phyloP scores from a whole-genome alignment of 768 basidiomycete species.

The Zangia roseola region DNA sequence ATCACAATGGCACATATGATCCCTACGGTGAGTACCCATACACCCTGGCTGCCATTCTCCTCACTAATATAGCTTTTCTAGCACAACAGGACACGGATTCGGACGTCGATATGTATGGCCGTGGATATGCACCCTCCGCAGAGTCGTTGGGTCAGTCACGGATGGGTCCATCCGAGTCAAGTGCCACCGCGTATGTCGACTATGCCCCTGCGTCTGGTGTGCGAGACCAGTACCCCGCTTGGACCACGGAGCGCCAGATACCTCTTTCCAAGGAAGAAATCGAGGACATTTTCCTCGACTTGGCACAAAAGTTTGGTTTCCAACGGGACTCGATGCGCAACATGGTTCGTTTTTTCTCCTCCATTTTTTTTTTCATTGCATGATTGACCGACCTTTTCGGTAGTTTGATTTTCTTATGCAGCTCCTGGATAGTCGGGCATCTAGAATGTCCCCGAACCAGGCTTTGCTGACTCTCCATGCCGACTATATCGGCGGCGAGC shows the following conservation, averaged over 20 bases:
- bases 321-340: conserved; percentile 94
- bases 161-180: conserved; percentile 62
- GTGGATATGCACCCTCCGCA: conserved; percentile 65
- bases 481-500: conserved; percentile 97
- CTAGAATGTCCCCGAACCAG: conserved; percentile 95
- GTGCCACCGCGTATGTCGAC: conserved; percentile 70
- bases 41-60: conserved; percentile 7
- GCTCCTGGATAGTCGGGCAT: conserved; percentile 92
- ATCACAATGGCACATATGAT: conserved; percentile 62
- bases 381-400: conserved; percentile 4
- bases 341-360: conserved; percentile 58
- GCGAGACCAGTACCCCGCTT: conserved; percentile 90
- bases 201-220: conserved; percentile 51
- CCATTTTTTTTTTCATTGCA: conserved; percentile 8
- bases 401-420: conserved; percentile 99
- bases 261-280: conserved; percentile 99
- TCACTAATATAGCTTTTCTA: conserved; percentile 26
- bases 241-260: conserved; percentile 88
- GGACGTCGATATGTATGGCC: conserved; percentile 71
- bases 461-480: conserved; percentile 94
- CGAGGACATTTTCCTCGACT: conserved; percentile 95
- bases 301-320: conserved; percentile 98
- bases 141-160: conserved; percentile 71
- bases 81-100: conserved; percentile 84
- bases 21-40: conserved; percentile 48